Conservation (phyloP, 2,329 filamentous ascomycete genomes). For the Hypocreales sp. region DNA sequence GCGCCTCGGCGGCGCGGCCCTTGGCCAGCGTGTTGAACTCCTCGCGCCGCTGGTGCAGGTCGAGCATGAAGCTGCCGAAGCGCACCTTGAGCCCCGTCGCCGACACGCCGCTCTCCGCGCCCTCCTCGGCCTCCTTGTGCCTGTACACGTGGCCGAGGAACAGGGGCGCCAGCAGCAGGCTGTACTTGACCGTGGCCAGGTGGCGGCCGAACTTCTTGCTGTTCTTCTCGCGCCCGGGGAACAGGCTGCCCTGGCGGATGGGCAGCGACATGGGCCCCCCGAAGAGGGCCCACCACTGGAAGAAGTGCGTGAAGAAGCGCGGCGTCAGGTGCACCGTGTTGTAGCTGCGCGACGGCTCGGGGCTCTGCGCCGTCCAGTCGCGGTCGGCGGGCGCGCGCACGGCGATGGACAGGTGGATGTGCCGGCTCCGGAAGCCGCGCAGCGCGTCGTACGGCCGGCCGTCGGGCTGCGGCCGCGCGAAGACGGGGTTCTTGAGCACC, state of each 20-base stretch:
- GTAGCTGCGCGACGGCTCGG: conserved; percentile 73
- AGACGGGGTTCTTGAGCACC: conserved; percentile 65
- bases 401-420: conserved; percentile 90
- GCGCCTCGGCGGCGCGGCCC: conserved; percentile 58
- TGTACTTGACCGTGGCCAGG: conserved; percentile 97
- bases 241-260: conserved; percentile 79
- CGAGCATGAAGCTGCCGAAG: conserved; percentile 92
- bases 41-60: conserved; percentile 86
- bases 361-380: conserved; percentile 66
- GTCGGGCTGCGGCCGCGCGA: conserved; percentile 44
- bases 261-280: conserved; percentile 89
- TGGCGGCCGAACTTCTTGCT: conserved; percentile 98
- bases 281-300: conserved; percentile 94
- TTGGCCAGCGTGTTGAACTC: conserved; percentile 74
- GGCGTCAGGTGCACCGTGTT: conserved; percentile 92
- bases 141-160: conserved; percentile 98
- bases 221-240: conserved; percentile 85
- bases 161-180: conserved; percentile 75
- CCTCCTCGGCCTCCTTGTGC: conserved; percentile 88
- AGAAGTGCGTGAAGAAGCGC: conserved; percentile 96
- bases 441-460: conserved; percentile 71
- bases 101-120: conserved; percentile 59
- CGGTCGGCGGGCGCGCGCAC: conserved; percentile 75
- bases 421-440: conserved; percentile 85
- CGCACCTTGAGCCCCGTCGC: conserved; percentile 94